Conservation (phyloP, 2,329 filamentous ascomycete genomes). For the Exophiala lecanii-corni region DNA sequence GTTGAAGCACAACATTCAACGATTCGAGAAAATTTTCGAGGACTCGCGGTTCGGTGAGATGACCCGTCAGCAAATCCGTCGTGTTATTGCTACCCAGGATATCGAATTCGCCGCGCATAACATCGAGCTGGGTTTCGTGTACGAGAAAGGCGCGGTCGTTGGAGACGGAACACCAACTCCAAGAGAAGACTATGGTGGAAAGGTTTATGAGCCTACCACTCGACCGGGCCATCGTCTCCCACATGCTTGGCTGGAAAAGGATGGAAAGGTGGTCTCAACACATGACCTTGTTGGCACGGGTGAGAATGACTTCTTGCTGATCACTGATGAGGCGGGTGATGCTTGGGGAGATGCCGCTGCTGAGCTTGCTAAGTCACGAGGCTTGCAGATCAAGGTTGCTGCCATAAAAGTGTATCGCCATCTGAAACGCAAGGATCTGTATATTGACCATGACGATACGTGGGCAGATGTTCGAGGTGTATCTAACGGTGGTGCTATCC, state of each 20-base stretch:
- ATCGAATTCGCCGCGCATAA: constrained; percentile 25
- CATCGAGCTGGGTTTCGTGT: constrained; percentile 27
- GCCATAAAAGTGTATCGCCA: not conserved
- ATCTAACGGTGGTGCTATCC: constrained; percentile 1
- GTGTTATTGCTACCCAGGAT: constrained; percentile 13
- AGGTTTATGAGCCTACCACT: constrained; percentile 26
- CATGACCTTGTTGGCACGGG: constrained; percentile 20
- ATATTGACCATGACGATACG: constrained; percentile 1
- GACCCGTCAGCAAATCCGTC: not conserved
- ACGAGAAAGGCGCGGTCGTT: constrained; percentile 20
- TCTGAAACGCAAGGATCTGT: not conserved
- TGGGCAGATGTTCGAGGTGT: not conserved
- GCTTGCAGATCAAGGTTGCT: not conserved
- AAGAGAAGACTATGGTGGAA: constrained; percentile 16
- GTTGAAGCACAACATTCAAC: constrained; percentile 10
- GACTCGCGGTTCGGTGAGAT: constrained; percentile 5
- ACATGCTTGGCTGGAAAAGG: constrained; percentile 26
- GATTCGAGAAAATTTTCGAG: constrained; percentile 14
- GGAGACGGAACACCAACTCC: constrained; percentile 20
- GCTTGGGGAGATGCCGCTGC: constrained; percentile 1
- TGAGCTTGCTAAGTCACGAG: not conserved
- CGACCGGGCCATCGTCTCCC: constrained; percentile 28
- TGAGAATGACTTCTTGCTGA: not conserved
- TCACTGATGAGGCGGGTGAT: constrained; percentile 3
- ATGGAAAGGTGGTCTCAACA: constrained; percentile 21